These are phyloP conservation scores for Ramalina intermedia DNA, from an alignment of 495 filamentous ascomycete species.

Conservation along the genomic window DNA sequence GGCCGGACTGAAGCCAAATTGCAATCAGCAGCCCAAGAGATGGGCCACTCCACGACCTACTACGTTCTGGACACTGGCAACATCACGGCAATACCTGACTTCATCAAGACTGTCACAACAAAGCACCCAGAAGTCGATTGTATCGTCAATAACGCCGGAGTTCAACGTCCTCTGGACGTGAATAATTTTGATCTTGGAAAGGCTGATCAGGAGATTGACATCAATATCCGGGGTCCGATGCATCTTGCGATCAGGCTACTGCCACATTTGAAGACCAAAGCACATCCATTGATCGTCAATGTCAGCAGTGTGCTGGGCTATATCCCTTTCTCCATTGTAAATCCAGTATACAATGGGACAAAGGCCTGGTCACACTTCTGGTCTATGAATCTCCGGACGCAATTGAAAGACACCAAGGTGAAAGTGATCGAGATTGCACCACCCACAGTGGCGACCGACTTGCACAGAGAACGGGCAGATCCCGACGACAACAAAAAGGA, in stretches of 20 bases:
- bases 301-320: slow-evolving; percentile 32
- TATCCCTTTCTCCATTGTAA: slow-evolving; percentile 28
- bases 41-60: slow-evolving; percentile 7
- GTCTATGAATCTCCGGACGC: slow-evolving; percentile 30
- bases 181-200: slow-evolving; percentile 21
- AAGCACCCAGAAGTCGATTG: slow-evolving; percentile 34
- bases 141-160: slow-evolving; percentile 27
- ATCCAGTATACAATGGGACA: slow-evolving; percentile 34
- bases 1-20: slow-evolving; percentile 33
- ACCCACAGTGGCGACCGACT: slow-evolving; percentile 31
- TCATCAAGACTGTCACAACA: slow-evolving; percentile 21
- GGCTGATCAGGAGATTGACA: slow-evolving; percentile 34
- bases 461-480: slow-evolving; percentile 34
- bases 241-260: slow-evolving; percentile 29
- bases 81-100: slow-evolving; percentile 20
- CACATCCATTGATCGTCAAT: slow-evolving; percentile 26
- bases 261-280: slow-evolving; percentile 25
- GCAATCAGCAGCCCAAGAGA: slow-evolving; percentile 20
- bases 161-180: slow-evolving; percentile 19
- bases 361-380: slow-evolving; percentile 37
- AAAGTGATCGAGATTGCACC: slow-evolving; percentile 33
- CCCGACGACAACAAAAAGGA: slow-evolving; percentile 38
- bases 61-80: slow-evolving; percentile 28
- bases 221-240: slow-evolving; percentile 35
- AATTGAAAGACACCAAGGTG: slow-evolving; percentile 23